Conservation (phyloP, 768 basidiomycete species). For the Hericium alpestre region DNA sequence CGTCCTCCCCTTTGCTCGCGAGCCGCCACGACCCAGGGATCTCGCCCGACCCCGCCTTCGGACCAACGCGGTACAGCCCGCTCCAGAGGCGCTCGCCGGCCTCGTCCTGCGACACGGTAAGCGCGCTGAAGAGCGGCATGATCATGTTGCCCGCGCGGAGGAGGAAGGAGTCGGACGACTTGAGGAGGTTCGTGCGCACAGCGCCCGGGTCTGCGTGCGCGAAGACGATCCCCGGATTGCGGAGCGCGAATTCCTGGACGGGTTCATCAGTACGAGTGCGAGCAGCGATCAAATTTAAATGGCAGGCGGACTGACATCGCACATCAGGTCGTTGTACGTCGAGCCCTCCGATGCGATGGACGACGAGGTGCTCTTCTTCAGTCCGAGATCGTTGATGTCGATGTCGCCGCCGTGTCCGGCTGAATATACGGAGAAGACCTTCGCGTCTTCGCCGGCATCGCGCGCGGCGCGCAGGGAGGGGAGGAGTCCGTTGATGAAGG, state of each 20-base stretch:
- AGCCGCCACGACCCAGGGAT: slow-evolving; percentile 7
- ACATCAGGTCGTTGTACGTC: slow-evolving; percentile 45
- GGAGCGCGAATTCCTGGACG: slow-evolving; percentile 27
- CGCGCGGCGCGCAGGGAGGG: slow-evolving; percentile 34
- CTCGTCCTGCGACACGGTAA: slow-evolving; percentile 9
- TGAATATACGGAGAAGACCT: slow-evolving; percentile 35
- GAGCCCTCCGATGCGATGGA: slow-evolving; percentile 23
- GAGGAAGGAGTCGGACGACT: slow-evolving; percentile 3
- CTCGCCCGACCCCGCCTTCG: neutral
- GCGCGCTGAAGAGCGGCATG: neutral
- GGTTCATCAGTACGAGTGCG: neutral
- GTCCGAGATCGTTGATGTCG: slow-evolving; percentile 25
- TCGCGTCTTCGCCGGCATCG: slow-evolving; percentile 37
- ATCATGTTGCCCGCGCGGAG: neutral
- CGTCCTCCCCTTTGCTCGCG: slow-evolving; percentile 6
- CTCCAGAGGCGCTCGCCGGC: slow-evolving; percentile 16
- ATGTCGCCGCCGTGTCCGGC: slow-evolving; percentile 26
- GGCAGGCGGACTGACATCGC: slow-evolving; percentile 28
- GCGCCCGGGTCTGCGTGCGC: slow-evolving; percentile 33
- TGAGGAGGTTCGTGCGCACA: slow-evolving; percentile 22
- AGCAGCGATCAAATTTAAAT: neutral
- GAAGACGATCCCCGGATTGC: slow-evolving; percentile 32
- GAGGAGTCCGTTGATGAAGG: slow-evolving; percentile 35
- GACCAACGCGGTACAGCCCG: slow-evolving; percentile 4
- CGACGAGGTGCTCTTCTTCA: slow-evolving; percentile 32